Percentiles rank a stretch among this genome's conserved stretches.
Evolutionary conservation across 176 grass and related monocot genomes (phyloP).

Genomic region (Musa beccarii): DNA sequence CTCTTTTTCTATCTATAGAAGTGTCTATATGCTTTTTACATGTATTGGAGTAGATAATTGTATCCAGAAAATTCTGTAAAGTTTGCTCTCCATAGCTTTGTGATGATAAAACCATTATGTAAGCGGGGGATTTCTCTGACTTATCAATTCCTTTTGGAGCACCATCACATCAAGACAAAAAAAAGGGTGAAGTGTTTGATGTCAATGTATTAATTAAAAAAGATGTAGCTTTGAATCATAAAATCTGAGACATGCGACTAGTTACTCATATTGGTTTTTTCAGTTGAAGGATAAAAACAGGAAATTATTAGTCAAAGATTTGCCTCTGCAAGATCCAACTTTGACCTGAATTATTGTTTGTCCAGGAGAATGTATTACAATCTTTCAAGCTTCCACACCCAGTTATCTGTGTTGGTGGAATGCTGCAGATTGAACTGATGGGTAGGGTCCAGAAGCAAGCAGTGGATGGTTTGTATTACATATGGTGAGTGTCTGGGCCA

Average conservation of each 20-base stretch:
- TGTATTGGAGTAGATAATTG: neutral
- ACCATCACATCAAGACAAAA: neutral
- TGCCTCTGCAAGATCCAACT: neutral
- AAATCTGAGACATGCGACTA: neutral
- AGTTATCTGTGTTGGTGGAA: constrained; percentile 61
- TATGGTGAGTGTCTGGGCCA: constrained; percentile 41
- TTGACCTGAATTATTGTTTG: neutral
- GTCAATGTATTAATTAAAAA: neutral
- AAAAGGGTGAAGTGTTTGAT: neutral
- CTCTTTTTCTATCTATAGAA: neutral
- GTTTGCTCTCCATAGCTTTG: neutral
- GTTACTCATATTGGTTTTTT: too few relatives aligned
- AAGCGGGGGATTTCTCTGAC: neutral
- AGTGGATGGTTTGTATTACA: constrained; percentile 60
- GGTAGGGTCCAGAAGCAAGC: constrained; percentile 60
- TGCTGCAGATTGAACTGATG: constrained; percentile 65
- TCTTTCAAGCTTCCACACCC: constrained; percentile 58
- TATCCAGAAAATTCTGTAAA: neutral
- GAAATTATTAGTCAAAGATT: neutral
- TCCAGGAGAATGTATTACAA: constrained; percentile 61
- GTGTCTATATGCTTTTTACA: neutral
- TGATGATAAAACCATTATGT: neutral
- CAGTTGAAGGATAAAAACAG: neutral
- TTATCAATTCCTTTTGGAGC: neutral
- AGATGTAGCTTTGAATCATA: neutral